Percentiles rank a stretch among this genome's conserved stretches.
Conservation (phyloP, 768 basidiomycete species). For the Suillus subluteus region DNA sequence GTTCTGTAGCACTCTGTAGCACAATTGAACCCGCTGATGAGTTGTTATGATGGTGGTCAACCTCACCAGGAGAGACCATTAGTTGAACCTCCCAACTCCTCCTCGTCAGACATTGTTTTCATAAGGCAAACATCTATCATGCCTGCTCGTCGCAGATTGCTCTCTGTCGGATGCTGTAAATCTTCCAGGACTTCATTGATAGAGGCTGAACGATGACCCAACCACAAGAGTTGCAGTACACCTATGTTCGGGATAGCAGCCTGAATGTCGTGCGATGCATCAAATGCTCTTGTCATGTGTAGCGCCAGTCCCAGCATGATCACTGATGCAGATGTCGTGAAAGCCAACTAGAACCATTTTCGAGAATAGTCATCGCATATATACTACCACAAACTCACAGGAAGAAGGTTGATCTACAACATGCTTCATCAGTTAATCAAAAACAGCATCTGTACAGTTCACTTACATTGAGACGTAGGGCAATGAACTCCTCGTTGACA, state of each 20-base stretch:
- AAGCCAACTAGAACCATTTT: background rate
- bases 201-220: slow-evolving; percentile 7
- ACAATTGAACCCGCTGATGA: too few relatives aligned
- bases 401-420: background rate
- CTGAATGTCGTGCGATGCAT: background rate
- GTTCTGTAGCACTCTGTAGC: too few relatives aligned
- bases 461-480: background rate
- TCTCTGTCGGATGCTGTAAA: slow-evolving; percentile 6
- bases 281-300: background rate
- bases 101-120: background rate
- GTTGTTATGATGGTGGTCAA: background rate
- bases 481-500: background rate
- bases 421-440: background rate
- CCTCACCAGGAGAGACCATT: background rate
- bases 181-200: background rate
- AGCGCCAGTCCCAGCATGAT: slow-evolving; percentile 5
- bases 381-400: background rate
- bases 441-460: background rate
- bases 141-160: slow-evolving; percentile 7
- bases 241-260: background rate
- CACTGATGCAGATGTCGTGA: background rate
- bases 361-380: background rate
- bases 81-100: background rate
- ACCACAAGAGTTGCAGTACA: slow-evolving; percentile 13
- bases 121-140: slow-evolving; percentile 5